A percentile compares a stretch with the other conserved stretches of the same genome.
Conservation (phyloP, 345 rosid species). For the Pelargonium nanum region DNA sequence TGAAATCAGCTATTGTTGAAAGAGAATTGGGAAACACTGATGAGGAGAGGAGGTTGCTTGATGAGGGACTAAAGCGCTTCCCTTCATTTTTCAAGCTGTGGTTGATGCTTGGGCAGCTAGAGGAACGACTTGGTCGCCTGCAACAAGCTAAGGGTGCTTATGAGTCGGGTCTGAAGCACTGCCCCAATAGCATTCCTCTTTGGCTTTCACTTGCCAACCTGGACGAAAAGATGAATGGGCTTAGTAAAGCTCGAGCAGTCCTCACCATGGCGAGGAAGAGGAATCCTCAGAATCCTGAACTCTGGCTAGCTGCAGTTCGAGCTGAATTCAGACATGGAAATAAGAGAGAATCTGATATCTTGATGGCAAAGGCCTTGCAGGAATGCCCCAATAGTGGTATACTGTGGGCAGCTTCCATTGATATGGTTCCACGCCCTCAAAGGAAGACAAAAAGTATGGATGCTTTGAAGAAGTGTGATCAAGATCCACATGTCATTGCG, state of each 20-base stretch:
- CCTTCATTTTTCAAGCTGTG: conserved; percentile 79
- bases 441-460: conserved; percentile 62
- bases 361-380: conserved; percentile 92
- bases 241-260: conserved; percentile 72
- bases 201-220: conserved; percentile 78
- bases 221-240: conserved; percentile 66
- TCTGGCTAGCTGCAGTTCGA: conserved; percentile 88
- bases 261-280: conserved; percentile 72
- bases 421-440: conserved; percentile 76
- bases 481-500: conserved; percentile 75
- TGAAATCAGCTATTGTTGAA: conserved; percentile 93
- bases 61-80: conserved; percentile 77
- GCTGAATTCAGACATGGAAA: conserved; percentile 65
- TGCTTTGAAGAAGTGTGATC: conserved; percentile 75
- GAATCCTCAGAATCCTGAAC: conserved; percentile 62
- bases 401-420: conserved; percentile 78
- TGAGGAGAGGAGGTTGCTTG: conserved; percentile 71
- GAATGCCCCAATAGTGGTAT: conserved; percentile 87
- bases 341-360: conserved; percentile 63
- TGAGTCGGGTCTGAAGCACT: conserved; percentile 56
- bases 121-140: conserved; percentile 50
- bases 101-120: conserved; percentile 96
- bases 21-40: conserved; percentile 67
- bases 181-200: conserved; percentile 52
- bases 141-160: conserved; percentile 61